These are phyloP conservation scores for Aspergillus wentii DNA, from an alignment of 495 filamentous ascomycete genomes.

Conservation along the genomic window DNA sequence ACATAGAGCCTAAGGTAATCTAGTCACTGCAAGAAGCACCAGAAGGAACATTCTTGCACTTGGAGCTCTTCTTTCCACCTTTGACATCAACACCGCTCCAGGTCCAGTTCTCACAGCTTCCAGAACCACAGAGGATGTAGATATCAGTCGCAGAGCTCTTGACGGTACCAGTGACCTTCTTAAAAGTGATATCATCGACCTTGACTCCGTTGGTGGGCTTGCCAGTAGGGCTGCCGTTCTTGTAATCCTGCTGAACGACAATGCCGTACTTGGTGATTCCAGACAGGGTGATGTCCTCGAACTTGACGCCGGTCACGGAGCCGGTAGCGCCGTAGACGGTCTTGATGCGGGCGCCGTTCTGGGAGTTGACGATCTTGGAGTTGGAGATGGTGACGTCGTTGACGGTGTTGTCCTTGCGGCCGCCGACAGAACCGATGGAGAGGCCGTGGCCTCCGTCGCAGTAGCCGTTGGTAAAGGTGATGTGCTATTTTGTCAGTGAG, in stretches of 20 bases:
- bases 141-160: constrained; percentile 33
- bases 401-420: constrained; percentile 56
- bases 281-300: constrained; percentile 53
- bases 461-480: constrained; percentile 48
- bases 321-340: constrained; percentile 55
- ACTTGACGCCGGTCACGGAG: constrained; percentile 52
- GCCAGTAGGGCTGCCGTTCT: constrained; percentile 58
- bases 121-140: constrained; percentile 52
- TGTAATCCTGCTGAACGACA: constrained; percentile 65
- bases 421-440: constrained; percentile 65
- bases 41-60: constrained; percentile 39
- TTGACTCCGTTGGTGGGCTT: constrained; percentile 56
- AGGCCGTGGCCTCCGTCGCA: constrained; percentile 64
- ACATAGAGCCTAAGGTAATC: too few species aligned
- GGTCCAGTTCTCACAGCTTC: constrained; percentile 41
- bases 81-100: constrained; percentile 41
- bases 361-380: constrained; percentile 48
- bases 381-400: constrained; percentile 48
- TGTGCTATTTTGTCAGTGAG: constrained; percentile 28
- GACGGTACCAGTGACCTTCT: constrained; percentile 48
- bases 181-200: constrained; percentile 55
- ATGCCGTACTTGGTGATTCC: constrained; percentile 59
- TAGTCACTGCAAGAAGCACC: constrained; percentile 38
- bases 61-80: constrained; percentile 40
- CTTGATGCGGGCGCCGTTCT: constrained; percentile 63